phyloP scores from a whole-genome alignment of 495 filamentous ascomycete species.

The Aspergillus indologenus region DNA sequence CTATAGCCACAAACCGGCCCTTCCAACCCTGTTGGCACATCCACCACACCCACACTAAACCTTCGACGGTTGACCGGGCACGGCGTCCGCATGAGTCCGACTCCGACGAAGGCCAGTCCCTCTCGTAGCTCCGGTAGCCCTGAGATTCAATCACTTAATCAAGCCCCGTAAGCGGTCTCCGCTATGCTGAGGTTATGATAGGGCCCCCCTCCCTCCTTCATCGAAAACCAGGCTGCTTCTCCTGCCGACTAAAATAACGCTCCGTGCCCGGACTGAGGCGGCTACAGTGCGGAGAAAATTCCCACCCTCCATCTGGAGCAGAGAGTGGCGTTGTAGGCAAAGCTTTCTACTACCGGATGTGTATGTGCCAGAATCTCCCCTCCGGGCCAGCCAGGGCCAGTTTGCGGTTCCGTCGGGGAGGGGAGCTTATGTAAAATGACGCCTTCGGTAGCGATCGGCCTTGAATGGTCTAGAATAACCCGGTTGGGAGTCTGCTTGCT shows the following conservation, averaged over 20 bases:
- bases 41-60: not conserved
- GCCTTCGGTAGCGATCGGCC: not conserved
- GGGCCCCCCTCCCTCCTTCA: too few species aligned
- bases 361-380: not conserved
- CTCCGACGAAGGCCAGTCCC: not conserved
- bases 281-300: constrained; percentile 16
- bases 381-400: not conserved
- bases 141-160: constrained; percentile 6
- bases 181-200: constrained; percentile 18
- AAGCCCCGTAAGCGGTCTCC: constrained; percentile 14
- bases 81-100: not conserved
- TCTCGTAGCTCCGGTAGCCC: too few species aligned
- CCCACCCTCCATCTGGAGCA: not conserved
- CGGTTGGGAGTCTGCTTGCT: not conserved
- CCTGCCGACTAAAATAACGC: not conserved
- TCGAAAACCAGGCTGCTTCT: not conserved
- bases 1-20: not conserved
- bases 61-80: not conserved
- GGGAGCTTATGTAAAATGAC: not conserved
- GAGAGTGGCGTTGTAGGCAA: not conserved
- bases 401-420: not conserved
- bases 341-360: too few species aligned
- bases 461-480: not conserved
- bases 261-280: constrained; percentile 4
- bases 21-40: not conserved